Conservation (phyloP, 2,329 filamentous ascomycete genomes). For the Pseudopyricularia cyperi region DNA sequence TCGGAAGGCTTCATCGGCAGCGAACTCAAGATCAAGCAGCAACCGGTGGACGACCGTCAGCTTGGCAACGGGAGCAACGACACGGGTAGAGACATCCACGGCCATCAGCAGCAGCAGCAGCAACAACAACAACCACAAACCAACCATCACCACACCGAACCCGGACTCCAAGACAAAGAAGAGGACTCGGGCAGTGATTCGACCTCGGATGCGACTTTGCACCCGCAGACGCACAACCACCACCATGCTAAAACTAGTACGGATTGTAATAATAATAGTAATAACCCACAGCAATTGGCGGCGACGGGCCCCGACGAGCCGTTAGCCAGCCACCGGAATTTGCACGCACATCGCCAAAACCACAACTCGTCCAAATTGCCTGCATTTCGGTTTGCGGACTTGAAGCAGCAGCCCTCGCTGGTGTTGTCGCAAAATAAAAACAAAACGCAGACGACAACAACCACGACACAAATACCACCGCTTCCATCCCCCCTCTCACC, state of each 20-base stretch:
- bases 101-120: not conserved
- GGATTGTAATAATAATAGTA: not conserved
- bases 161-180: not conserved
- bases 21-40: not conserved
- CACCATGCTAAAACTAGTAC: too few relatives aligned
- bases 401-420: constrained; percentile 12
- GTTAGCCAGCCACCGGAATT: constrained; percentile 4
- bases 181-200: not conserved
- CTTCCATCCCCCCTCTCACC: constrained; percentile 16
- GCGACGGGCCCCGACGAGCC: constrained; percentile 1
- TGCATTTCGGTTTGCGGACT: constrained; percentile 39
- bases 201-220: not conserved
- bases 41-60: not conserved
- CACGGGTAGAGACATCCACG: not conserved
- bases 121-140: not conserved
- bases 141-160: not conserved
- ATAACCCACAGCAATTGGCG: not conserved
- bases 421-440: too few relatives aligned
- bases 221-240: not conserved
- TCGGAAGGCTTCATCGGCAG: not conserved
- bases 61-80: not conserved
- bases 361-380: constrained; percentile 44
- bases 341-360: constrained; percentile 36
- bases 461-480: too few relatives aligned
- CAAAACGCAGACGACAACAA: constrained; percentile 10